Evolutionary conservation across 345 rosid species (phyloP), one percentile per base, ranked within the genome.

Genomic region (Cardamine chenopodiifolia): DNA sequence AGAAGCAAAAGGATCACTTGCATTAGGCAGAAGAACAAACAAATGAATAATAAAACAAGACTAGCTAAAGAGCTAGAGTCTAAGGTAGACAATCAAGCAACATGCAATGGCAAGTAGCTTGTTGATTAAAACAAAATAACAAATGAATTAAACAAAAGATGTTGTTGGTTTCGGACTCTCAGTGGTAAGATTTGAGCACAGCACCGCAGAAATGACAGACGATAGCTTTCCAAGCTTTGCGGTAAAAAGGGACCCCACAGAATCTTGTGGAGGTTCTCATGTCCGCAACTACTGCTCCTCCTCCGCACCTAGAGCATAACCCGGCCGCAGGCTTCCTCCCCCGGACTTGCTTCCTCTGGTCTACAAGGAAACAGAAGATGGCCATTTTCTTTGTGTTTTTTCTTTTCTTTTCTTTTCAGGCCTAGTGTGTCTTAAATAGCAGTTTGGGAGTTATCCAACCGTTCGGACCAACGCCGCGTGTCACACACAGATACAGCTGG

Each of bases 251-350:
- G 3, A 95, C 90, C 28, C 75, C 81, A 71, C 93, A 90, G 75
- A 95, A 89, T 70, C 92, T 88, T 0, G 96, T 90, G 14, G 87
- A 77, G 1, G 97, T 95, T 60, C 83, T 92, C 92, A 95, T 95
- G 80, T 95, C 99, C 2, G 97, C 99, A 3, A 92, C 96, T 54
- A 96, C 90, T 5, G 97, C 99, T 75, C 97, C 99, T 0, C 89
- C 90, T 42, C 99, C 97, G 80, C 99, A 95, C 81, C 91, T 67
- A 5, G 93, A 89, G 86, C 99, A 92, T 47, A 61, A 76, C 49
- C 99, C 97, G 0, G 99, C 97, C 0, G 90, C 97, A 39, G 97
- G 99, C 83, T 90, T 95, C 82, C 90, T 89, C 53, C 83, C 80
- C 25, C 83, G 49, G 31, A 95, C 89, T 78, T 90, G 79, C 81